Conservation (phyloP, 257 asterid genomes). For the Ophiorrhiza pumila region DNA sequence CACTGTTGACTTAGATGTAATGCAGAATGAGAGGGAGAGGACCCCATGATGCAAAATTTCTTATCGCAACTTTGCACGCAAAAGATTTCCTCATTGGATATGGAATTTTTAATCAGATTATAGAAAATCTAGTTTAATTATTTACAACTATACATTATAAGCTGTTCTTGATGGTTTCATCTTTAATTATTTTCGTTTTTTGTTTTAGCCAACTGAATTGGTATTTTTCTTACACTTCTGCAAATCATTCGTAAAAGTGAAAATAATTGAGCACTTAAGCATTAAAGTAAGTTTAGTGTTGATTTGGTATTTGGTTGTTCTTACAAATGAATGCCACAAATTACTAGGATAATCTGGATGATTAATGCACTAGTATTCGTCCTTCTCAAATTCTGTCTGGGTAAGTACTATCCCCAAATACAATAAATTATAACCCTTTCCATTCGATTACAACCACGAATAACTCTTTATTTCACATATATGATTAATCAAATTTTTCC, state of each 20-base stretch:
- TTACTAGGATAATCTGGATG: too few species aligned
- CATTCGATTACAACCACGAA: too few species aligned
- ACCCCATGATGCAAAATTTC: slow-evolving; percentile 28
- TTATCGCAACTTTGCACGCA: slow-evolving; percentile 50
- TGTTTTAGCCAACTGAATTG: not conserved
- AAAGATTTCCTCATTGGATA: slow-evolving; percentile 29
- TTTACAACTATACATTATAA: not conserved
- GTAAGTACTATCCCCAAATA: too few species aligned
- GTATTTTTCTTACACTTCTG: not conserved
- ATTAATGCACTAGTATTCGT: too few species aligned
- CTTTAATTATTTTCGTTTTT: not conserved
- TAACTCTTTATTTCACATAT: too few species aligned
- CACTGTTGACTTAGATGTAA: slow-evolving; percentile 16
- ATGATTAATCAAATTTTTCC: too few species aligned
- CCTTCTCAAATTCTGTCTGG: too few species aligned
- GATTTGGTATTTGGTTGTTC: not conserved
- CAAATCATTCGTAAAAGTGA: not conserved
- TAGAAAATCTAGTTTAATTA: not conserved
- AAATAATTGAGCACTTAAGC: not conserved
- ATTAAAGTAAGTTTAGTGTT: not conserved
- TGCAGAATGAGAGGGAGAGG: slow-evolving; percentile 29
- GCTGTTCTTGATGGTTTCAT: not conserved
- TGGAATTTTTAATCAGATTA: slow-evolving; percentile 8
- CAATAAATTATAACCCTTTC: too few species aligned
- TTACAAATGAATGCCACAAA: too few species aligned